Evolutionary conservation across 1,139 yeast species (phyloP).

Genomic region (Candida buenavistaensis): DNA sequence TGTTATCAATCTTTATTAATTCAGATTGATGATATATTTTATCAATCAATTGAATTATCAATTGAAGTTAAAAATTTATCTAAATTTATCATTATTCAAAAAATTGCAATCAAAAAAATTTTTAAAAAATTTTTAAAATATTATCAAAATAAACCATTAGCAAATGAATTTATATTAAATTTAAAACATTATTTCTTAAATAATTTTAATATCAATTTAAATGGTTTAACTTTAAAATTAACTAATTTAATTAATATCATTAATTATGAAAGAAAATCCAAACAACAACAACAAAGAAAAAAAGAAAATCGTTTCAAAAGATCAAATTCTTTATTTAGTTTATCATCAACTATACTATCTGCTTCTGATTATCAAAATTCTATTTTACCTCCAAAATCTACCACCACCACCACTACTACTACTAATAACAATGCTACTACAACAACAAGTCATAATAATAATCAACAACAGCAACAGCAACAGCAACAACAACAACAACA

Average conservation of each 20-base stretch:
- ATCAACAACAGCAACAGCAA: conserved; percentile 1
- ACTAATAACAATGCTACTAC: neutral
- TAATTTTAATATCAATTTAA: conserved; percentile 50
- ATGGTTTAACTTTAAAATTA: conserved; percentile 62
- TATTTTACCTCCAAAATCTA: conserved; percentile 7
- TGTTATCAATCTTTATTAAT: conserved; percentile 13
- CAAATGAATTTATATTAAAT: conserved; percentile 39
- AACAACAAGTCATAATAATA: conserved; percentile 5
- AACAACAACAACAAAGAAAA: neutral
- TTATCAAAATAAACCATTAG: conserved; percentile 35
- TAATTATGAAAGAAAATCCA: conserved; percentile 18
- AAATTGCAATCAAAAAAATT: conserved; percentile 77
- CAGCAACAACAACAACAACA: neutral
- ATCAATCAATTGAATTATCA: conserved; percentile 50
- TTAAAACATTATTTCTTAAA: conserved; percentile 36
- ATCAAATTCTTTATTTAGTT: conserved; percentile 15
- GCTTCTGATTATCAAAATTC: conserved; percentile 15
- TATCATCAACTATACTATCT: conserved; percentile 13
- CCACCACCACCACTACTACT: neutral
- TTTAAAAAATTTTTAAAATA: conserved; percentile 78
- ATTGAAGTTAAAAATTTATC: conserved; percentile 67
- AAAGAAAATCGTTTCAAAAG: conserved; percentile 5
- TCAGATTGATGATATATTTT: conserved; percentile 30
- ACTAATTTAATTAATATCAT: conserved; percentile 35
- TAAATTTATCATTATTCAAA: conserved; percentile 75